These are phyloP conservation scores for Cardamine chenopodiifolia DNA, from an alignment of 345 rosid genomes.

Conservation along the genomic window DNA sequence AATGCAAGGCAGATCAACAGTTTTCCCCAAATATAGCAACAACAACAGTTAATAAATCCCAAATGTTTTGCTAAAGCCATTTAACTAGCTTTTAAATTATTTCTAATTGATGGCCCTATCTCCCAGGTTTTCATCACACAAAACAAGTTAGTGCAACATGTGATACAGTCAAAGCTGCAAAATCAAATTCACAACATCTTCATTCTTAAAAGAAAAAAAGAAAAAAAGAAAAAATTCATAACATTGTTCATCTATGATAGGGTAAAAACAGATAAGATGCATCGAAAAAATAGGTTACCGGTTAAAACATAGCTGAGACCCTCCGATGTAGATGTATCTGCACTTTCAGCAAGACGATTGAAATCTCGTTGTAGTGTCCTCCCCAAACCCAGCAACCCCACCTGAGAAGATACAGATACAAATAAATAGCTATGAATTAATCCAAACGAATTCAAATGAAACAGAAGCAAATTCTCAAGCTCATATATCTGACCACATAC, in stretches of 20 bases:
- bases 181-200: not conserved
- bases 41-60: not conserved
- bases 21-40: constrained; percentile 5
- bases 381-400: constrained; percentile 86
- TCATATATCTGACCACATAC: not conserved
- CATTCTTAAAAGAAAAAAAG: too few species aligned
- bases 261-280: not conserved
- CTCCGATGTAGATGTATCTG: constrained; percentile 87
- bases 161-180: not conserved
- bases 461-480: not conserved
- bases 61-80: not conserved
- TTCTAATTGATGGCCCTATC: not conserved
- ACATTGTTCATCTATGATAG: not conserved
- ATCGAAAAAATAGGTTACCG: constrained; percentile 50
- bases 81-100: not conserved
- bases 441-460: not conserved
- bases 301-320: constrained; percentile 84
- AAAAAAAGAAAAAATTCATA: not conserved
- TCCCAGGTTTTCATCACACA: not conserved
- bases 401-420: constrained; percentile 47
- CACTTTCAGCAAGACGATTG: constrained; percentile 75
- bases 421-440: not conserved
- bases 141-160: constrained; percentile 15
- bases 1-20: not conserved
- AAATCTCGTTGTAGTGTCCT: constrained; percentile 80